Evolutionary conservation across 106 monocot species (phyloP).

Genomic region (Dendrobium huoshanense): DNA sequence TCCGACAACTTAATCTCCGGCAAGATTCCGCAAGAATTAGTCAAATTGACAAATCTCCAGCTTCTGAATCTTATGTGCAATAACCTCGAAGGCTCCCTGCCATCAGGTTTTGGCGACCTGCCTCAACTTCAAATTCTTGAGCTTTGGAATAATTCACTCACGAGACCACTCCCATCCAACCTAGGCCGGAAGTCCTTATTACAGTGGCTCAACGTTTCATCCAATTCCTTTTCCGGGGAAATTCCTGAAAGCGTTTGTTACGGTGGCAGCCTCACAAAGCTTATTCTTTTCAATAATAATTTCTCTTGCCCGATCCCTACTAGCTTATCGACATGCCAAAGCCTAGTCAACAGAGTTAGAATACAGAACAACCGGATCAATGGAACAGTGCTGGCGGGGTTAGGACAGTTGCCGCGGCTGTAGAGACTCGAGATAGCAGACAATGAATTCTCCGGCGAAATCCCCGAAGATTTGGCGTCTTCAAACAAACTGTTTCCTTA

Average conservation of each 20-base stretch:
- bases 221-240: slow-evolving; percentile 61
- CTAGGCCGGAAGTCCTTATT: slow-evolving; percentile 59
- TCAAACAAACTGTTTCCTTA: no score
- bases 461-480: slow-evolving; percentile 60
- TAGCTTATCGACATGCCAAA: slow-evolving; percentile 36
- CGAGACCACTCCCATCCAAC: no score
- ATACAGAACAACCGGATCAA: slow-evolving; percentile 73
- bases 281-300: slow-evolving; percentile 84
- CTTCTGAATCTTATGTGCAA: no score
- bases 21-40: no score
- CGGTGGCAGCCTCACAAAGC: slow-evolving; percentile 68
- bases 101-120: no score
- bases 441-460: slow-evolving; percentile 53
- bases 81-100: no score
- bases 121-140: no score
- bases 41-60: no score
- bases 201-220: slow-evolving; percentile 90
- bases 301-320: slow-evolving; percentile 68
- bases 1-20: no score
- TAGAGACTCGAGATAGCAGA: slow-evolving; percentile 67
- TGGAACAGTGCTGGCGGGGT: slow-evolving; percentile 48
- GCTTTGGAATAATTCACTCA: no score
- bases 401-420: slow-evolving; percentile 55
- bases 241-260: slow-evolving; percentile 55
- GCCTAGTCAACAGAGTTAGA: slow-evolving; percentile 65